Evolutionary conservation across 116 monocot genomes (phyloP).

Genomic region (Cymodocea nodosa): DNA sequence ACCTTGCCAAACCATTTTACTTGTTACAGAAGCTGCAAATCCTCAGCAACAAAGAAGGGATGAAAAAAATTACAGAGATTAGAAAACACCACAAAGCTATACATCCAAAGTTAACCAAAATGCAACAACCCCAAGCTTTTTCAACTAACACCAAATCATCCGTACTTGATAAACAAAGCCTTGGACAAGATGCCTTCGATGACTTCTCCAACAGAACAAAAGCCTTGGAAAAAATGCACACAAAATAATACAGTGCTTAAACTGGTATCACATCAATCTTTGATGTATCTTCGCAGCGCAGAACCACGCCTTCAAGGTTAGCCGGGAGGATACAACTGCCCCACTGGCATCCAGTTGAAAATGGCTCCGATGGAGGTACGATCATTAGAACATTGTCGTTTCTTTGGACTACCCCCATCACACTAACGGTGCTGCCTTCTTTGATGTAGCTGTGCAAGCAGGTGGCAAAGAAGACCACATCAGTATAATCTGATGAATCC

Average conservation of each 20-base stretch:
- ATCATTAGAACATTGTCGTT: constrained; percentile 98
- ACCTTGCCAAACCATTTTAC: background rate
- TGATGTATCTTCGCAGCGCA: constrained; percentile 88
- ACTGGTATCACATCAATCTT: constrained; percentile 95
- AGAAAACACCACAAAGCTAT: too few species aligned
- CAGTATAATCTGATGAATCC: background rate
- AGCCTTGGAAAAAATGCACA: background rate
- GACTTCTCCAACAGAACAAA: background rate
- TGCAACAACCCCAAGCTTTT: too few species aligned
- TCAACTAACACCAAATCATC: too few species aligned
- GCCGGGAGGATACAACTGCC: constrained; percentile 62
- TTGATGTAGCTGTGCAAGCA: constrained; percentile 63
- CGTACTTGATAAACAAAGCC: too few species aligned
- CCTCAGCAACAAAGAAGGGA: background rate
- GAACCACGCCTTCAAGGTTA: constrained; percentile 75
- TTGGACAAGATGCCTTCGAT: too few species aligned
- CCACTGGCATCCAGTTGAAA: constrained; percentile 87
- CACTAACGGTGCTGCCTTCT: constrained; percentile 95
- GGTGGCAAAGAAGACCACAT: background rate
- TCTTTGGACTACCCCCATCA: constrained; percentile 92
- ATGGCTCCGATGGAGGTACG: constrained; percentile 75
- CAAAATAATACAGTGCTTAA: constrained; percentile 12
- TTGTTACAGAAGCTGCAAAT: background rate
- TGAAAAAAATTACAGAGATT: too few species aligned
- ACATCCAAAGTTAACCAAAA: too few species aligned